Base-by-base conservation (phyloP, 768 basidiomycete species). In the Suillus alpinus region DNA sequence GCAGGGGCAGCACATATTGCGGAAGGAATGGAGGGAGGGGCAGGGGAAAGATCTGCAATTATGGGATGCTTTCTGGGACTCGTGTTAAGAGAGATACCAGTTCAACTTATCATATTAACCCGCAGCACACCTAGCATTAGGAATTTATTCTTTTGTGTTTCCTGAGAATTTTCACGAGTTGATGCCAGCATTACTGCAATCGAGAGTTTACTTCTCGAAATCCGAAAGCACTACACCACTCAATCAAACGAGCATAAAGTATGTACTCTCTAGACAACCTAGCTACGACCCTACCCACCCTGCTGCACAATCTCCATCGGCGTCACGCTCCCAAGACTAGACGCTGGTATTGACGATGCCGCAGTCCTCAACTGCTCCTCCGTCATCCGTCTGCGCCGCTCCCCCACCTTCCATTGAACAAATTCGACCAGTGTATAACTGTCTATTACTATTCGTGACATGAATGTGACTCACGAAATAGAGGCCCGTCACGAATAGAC, bases 401-500 rank as follows among this genome's bases (percentile, higher is more conserved):
- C 88, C 36, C 90, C 83, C 9, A 93, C 91, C 71, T 91, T 88
- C 89, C 88, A 91, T 34, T n/a, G n/a, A n/a, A n/a, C n/a, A 31
- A 31, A 31, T 31, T 31, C 31, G 6, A 31, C 31, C 31, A 31
- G 31, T 31, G 31, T n/a, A n/a, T 31, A 6, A 31, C 31, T 31
- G 31, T n/a, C n/a, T 31, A 6, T 31, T 31, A 31, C 31, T 31
- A 31, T 31, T 31, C 31, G 31, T 31, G 31, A 31, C 31, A 31
- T 31, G 31, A 31, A 6, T 31, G 31, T 31, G 31, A 31, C 31
- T 31, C 31, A 31, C 31, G 31, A 31, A 31, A 31, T 31, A 31
- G 3, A 31, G 31, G 31, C 31, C 6, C 31, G 6, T 31, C 31
- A 31, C 31, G 31, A 31, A 31, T 31, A 31, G 31, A 31, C 31